Evolutionary conservation across 2,329 filamentous ascomycete species (phyloP).

Genomic region (Colletotrichum caudatum): DNA sequence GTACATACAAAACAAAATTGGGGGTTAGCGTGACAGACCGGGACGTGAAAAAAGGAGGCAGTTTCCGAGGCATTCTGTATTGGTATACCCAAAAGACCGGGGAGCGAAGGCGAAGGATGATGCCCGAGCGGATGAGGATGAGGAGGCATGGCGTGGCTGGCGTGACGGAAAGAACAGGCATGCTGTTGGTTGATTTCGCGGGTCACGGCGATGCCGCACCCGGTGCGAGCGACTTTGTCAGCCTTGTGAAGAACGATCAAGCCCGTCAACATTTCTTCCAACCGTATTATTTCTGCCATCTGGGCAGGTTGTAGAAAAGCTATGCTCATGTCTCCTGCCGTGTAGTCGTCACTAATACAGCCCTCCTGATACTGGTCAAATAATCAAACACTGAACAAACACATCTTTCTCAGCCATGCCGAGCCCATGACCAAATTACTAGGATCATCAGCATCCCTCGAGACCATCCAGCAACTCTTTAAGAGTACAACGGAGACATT

Average conservation of each 20-base stretch:
- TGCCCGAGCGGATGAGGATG: background rate
- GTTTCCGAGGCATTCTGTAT: constrained; percentile 3
- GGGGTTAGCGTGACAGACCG: background rate
- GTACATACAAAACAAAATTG: background rate
- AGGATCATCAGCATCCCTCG: background rate
- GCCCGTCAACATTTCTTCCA: too few relatives aligned
- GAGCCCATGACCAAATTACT: background rate
- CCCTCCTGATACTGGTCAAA: background rate
- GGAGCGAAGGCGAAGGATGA: background rate
- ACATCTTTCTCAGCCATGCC: background rate
- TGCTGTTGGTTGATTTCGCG: background rate
- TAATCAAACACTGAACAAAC: background rate
- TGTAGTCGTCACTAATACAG: background rate
- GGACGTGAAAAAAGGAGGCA: background rate
- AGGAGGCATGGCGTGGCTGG: background rate
- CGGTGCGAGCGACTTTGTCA: background rate
- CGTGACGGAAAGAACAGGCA: background rate
- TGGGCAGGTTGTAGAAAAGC: background rate
- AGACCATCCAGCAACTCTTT: background rate
- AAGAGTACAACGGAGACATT: background rate
- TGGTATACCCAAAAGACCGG: constrained; percentile 21
- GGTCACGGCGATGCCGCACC: background rate
- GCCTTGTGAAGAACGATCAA: too few relatives aligned
- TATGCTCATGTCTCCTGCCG: background rate
- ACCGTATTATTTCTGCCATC: background rate